These are phyloP conservation scores for Hymenoscyphus linearis DNA, from an alignment of 2,329 filamentous ascomycete species.

Conservation along the genomic window DNA sequence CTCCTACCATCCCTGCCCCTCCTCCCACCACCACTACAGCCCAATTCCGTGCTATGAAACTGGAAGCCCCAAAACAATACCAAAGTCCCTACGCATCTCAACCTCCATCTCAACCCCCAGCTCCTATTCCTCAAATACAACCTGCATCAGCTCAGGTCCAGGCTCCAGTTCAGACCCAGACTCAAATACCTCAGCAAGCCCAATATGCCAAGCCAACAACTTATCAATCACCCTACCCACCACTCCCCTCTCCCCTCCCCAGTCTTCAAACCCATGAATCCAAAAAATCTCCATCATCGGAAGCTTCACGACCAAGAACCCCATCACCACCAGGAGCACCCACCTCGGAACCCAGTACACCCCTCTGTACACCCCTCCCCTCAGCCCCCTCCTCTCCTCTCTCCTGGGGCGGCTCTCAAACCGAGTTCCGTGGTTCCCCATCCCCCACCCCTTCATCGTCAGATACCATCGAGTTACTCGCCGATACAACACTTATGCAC, in stretches of 20 bases:
- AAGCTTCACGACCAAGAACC: background rate
- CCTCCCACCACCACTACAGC: background rate
- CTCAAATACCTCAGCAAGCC: background rate
- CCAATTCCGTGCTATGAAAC: background rate
- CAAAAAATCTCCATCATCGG: background rate
- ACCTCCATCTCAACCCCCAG: background rate
- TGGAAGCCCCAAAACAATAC: background rate
- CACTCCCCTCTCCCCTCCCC: background rate
- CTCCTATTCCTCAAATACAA: background rate
- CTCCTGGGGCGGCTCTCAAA: background rate
- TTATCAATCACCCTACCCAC: background rate
- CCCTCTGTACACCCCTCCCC: background rate
- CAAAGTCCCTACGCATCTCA: background rate
- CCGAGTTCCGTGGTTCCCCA: background rate
- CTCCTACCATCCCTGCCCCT: background rate
- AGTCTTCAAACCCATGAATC: background rate
- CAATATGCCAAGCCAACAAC: background rate
- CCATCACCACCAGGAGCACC: background rate
- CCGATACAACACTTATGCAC: background rate
- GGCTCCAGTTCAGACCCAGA: background rate
- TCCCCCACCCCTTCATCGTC: background rate
- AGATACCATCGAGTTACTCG: background rate
- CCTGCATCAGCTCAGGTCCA: background rate
- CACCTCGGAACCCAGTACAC: background rate
- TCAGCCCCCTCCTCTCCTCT: background rate